Evolutionary conservation across 1,284 basidiomycete genomes (phyloP).

Genomic region (Ustilago cynodontis): DNA sequence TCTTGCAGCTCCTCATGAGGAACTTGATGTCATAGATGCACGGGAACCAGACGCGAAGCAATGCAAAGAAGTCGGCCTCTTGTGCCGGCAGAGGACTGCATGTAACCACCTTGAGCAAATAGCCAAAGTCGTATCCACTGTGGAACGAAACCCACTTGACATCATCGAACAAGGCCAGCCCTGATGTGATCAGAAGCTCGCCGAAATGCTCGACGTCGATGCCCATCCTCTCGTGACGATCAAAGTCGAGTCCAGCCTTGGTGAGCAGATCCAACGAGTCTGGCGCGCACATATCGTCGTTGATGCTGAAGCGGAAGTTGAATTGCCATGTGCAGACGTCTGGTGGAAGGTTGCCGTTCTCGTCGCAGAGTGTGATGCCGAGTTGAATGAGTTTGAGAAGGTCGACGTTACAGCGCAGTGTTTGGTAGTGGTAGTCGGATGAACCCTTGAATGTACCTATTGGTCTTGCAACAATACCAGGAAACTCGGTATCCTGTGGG

Average conservation of each 20-base stretch:
- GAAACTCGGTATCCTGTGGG: slow-evolving; percentile 90
- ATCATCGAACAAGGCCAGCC: slow-evolving; percentile 88
- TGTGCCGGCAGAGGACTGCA: slow-evolving; percentile 86
- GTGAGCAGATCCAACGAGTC: slow-evolving; percentile 94
- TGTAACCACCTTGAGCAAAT: slow-evolving; percentile 94
- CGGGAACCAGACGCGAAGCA: slow-evolving; percentile 93
- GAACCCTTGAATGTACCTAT: slow-evolving; percentile 96
- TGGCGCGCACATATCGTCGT: slow-evolving; percentile 97
- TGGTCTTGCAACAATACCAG: slow-evolving; percentile 95
- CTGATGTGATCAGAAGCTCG: slow-evolving; percentile 95
- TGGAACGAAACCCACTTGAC: slow-evolving; percentile 99
- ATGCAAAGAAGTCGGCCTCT: slow-evolving; percentile 91
- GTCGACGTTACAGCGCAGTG: slow-evolving; percentile 95
- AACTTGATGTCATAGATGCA: slow-evolving; percentile 98
- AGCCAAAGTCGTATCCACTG: slow-evolving; percentile 99
- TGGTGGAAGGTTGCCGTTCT: slow-evolving; percentile 85
- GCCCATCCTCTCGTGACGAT: slow-evolving; percentile 89
- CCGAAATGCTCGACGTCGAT: slow-evolving; percentile 96
- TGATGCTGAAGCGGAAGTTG: slow-evolving; percentile 93
- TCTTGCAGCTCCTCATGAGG: slow-evolving; percentile 89
- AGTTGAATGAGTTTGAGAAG: slow-evolving; percentile 97
- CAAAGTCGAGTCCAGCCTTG: slow-evolving; percentile 95
- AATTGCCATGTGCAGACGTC: slow-evolving; percentile 97
- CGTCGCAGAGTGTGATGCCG: slow-evolving; percentile 92
- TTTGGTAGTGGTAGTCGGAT: slow-evolving; percentile 99